Evolutionary conservation across 495 filamentous ascomycete genomes (phyloP).

Genomic region (Monascus purpureus): DNA sequence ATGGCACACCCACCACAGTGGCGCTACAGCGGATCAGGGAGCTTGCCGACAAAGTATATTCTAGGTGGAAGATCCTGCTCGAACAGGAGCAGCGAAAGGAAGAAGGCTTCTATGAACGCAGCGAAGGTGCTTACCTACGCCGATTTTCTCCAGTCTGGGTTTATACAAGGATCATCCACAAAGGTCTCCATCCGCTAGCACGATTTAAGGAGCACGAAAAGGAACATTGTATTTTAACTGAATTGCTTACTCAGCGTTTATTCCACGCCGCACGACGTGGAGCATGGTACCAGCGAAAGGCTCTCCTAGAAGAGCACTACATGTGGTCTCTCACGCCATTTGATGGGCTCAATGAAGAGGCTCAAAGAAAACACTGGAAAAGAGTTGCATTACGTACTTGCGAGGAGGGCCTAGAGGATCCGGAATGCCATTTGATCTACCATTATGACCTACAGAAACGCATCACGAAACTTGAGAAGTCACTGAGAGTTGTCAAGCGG

Average conservation of each 20-base stretch:
- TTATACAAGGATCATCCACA: conserved; percentile 86
- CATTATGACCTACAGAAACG: conserved; percentile 94
- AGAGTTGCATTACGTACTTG: conserved; percentile 68
- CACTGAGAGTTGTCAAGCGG: conserved; percentile 68
- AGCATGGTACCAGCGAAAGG: conserved; percentile 92
- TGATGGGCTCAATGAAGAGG: conserved; percentile 39
- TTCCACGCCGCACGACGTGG: conserved; percentile 80
- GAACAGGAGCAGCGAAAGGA: conserved; percentile 69
- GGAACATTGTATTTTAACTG: conserved; percentile 60
- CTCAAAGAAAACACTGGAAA: conserved; percentile 73
- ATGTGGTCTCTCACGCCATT: conserved; percentile 50
- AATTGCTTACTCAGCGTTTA: conserved; percentile 66
- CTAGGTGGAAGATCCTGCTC: conserved; percentile 64
- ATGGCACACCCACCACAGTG: conserved; percentile 52
- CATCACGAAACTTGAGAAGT: conserved; percentile 74
- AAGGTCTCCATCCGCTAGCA: conserved; percentile 66
- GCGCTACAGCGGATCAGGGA: conserved; percentile 54
- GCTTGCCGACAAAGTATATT: conserved; percentile 61
- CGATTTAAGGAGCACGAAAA: conserved; percentile 66
- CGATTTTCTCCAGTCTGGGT: conserved; percentile 89
- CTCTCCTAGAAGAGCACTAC: conserved; percentile 88
- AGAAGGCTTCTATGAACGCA: conserved; percentile 61
- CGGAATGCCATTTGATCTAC: conserved; percentile 76
- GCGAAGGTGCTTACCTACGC: conserved; percentile 82
- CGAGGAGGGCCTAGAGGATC: conserved; percentile 74